Conservation (phyloP, 495 filamentous ascomycete species). For the Penicillium paxilli region DNA sequence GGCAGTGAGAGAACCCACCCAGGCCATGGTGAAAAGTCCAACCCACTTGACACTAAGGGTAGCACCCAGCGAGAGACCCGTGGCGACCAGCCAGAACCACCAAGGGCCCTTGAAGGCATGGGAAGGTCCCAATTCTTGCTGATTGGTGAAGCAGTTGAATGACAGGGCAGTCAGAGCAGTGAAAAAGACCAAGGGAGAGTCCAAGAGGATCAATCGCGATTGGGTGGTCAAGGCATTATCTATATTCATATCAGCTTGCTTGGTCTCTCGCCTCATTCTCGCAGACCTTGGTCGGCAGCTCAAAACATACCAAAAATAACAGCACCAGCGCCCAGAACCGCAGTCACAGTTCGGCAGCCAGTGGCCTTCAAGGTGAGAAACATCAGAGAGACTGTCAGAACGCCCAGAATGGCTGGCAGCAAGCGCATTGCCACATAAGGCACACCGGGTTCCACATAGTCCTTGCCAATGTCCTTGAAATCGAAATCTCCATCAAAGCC, state of each 20-base stretch:
- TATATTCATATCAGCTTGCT: slow-evolving; percentile 32
- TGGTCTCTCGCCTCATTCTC: background rate
- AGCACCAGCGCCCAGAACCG: slow-evolving; percentile 76
- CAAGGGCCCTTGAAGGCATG: slow-evolving; percentile 84
- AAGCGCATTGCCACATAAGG: slow-evolving; percentile 98
- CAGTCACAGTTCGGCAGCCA: slow-evolving; percentile 82
- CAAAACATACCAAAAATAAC: slow-evolving; percentile 78
- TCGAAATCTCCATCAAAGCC: slow-evolving; percentile 96
- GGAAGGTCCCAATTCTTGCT: slow-evolving; percentile 87
- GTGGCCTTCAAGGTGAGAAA: slow-evolving; percentile 91
- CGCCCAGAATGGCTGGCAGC: slow-evolving; percentile 84
- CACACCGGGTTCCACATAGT: slow-evolving; percentile 91
- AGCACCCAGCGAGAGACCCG: slow-evolving; percentile 83
- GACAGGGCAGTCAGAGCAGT: slow-evolving; percentile 89
- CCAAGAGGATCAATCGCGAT: slow-evolving; percentile 90
- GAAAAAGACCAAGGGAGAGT: slow-evolving; percentile 91
- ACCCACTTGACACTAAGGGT: slow-evolving; percentile 99
- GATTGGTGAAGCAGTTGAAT: slow-evolving; percentile 93
- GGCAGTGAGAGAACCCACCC: slow-evolving; percentile 89
- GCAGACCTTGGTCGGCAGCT: background rate
- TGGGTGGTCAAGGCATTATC: slow-evolving; percentile 96
- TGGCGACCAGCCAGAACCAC: slow-evolving; percentile 97
- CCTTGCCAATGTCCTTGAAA: slow-evolving; percentile 99
- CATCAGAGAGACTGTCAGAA: slow-evolving; percentile 84
- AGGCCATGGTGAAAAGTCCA: slow-evolving; percentile 96